Evolutionary conservation across 257 asterid species (phyloP).

Genomic region (Nicotiana paniculata): DNA sequence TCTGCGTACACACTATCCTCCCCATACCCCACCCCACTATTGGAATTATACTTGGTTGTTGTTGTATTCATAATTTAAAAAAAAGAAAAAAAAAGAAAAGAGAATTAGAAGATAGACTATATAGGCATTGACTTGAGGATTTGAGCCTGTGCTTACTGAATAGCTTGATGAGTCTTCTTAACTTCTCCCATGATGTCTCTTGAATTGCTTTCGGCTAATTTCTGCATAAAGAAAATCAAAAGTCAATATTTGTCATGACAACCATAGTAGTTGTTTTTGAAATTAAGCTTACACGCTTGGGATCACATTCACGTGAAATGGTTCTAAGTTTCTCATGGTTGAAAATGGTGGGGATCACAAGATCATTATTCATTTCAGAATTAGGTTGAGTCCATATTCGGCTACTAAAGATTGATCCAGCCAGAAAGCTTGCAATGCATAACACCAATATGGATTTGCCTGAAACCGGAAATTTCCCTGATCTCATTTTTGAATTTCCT

Average conservation of each 20-base stretch:
- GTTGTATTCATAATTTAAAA: no score
- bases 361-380: slow-evolving; percentile 10
- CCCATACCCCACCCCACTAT: no score
- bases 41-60: no score
- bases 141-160: slow-evolving; percentile 27
- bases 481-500: slow-evolving; percentile 9
- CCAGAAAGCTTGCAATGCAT: slow-evolving; percentile 55
- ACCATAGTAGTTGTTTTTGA: neutral
- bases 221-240: slow-evolving; percentile 20
- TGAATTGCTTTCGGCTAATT: slow-evolving; percentile 30
- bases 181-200: slow-evolving; percentile 46
- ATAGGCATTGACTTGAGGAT: neutral
- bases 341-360: slow-evolving; percentile 10
- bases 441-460: slow-evolving; percentile 38
- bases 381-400: slow-evolving; percentile 23
- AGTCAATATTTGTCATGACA: no score
- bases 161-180: slow-evolving; percentile 51
- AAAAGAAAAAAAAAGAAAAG: no score
- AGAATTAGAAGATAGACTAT: neutral
- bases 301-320: slow-evolving; percentile 30
- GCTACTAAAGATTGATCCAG: slow-evolving; percentile 47
- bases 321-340: slow-evolving; percentile 18
- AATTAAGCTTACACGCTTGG: slow-evolving; percentile 39
- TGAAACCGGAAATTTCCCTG: slow-evolving; percentile 30
- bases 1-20: no score